A percentile compares a stretch with the other conserved stretches of the same genome.
Evolutionary conservation across 345 rosid species (phyloP).

Genomic region (Syzygium aqueum): DNA sequence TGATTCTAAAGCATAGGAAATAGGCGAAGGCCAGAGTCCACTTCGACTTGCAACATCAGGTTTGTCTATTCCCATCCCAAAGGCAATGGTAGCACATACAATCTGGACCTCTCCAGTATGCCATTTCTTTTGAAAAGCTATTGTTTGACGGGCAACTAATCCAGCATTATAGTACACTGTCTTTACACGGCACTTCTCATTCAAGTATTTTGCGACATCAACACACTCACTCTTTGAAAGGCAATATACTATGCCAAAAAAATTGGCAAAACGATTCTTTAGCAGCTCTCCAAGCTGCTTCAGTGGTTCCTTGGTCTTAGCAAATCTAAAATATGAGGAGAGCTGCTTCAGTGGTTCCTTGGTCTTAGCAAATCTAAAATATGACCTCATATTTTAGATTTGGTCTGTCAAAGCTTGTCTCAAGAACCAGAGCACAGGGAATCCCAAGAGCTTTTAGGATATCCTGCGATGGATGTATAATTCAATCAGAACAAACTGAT

Average conservation of each 20-base stretch:
- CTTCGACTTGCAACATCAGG: too few species aligned
- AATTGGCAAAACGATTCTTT: constrained; percentile 31
- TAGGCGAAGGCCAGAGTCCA: too few species aligned
- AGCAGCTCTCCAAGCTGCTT: constrained; percentile 77
- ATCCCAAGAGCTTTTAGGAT: constrained; percentile 62
- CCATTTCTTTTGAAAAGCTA: constrained; percentile 77
- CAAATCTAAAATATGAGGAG: too few species aligned
- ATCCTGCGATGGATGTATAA: constrained; percentile 29
- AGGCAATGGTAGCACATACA: constrained; percentile 84
- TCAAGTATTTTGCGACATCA: constrained; percentile 67
- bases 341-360: too few species aligned
- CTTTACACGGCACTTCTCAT: constrained; percentile 63
- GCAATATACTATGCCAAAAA: constrained; percentile 80
- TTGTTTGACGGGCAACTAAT: constrained; percentile 59
- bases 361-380: too few species aligned
- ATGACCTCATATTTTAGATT: constrained; percentile 80
- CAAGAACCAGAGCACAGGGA: constrained; percentile 62
- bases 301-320: constrained; percentile 60
- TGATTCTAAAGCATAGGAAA: too few species aligned
- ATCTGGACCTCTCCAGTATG: constrained; percentile 64
- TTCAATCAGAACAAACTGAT: too few species aligned
- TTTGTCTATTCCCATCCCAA: constrained; percentile 10
- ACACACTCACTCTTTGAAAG: constrained; percentile 82
- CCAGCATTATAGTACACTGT: constrained; percentile 67
- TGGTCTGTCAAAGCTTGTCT: constrained; percentile 88